Evolutionary conservation across 2,329 filamentous ascomycete genomes (phyloP), one percentile per base, ranked within the genome.

Genomic region (Aspergillus bombycis): DNA sequence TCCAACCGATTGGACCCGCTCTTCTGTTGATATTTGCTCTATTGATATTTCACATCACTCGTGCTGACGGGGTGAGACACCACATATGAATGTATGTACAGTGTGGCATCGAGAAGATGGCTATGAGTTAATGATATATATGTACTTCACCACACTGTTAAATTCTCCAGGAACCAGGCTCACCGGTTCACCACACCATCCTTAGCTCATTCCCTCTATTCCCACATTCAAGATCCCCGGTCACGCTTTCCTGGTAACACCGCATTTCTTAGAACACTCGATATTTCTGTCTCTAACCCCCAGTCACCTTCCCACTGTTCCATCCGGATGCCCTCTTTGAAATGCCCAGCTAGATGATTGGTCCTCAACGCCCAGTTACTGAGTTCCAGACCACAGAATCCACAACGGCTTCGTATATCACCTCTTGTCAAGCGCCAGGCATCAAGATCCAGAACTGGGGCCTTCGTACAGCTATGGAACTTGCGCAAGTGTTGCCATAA

Each of bases 401-500:
- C 85, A 68, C 85, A 87, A 10, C 84, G 78, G 32, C 80, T 80
- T 32, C 81, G 83, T 68, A 88, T 81, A 61, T 81, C 80, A n/a
- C 78, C 78, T 2, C 79, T 79, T 32, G 81, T 79, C 9, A 79
- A 79, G 70, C 85, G 85, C 85, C 86, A 89, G 5, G 73, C 75
- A 9, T 86, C 83, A 78, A 88, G 81, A 57, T 82, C 81, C 67
- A 84, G 77, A 43, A 79, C 77, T 11, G 80, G 79, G 2, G 70
- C 75, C 73, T 84, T 82, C 30, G 82, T 83, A 66, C 83, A 85
- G 36, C 77, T 77, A 62, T 77, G 86, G 80, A 81, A 86, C 80
- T 69, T 86, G 71, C 84, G 81, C 26, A 87, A 71, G 71, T 87
- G 85, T 67, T 87, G 85, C 65, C 84, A 80, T 1, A 87, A 74